phyloP scores from a whole-genome alignment of 139 green algal species.

The Coelastrella sp. region DNA sequence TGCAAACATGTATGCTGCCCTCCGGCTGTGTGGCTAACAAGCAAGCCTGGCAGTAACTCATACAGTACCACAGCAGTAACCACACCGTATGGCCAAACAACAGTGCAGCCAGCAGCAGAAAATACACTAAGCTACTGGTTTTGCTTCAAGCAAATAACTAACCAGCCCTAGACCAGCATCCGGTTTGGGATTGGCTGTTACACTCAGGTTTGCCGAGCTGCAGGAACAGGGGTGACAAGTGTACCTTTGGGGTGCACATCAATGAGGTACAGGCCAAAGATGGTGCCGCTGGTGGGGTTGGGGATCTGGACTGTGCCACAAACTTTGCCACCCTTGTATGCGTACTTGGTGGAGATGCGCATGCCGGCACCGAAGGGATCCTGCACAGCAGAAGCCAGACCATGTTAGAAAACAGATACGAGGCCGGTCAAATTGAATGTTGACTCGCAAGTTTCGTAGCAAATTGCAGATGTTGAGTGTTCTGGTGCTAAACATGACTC shows the following conservation, averaged over 20 bases:
- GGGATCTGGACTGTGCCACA: constrained; percentile 26
- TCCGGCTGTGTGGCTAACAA: too few species aligned
- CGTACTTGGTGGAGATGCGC: constrained; percentile 20
- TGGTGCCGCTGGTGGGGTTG: constrained; percentile 29
- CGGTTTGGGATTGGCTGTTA: too few species aligned
- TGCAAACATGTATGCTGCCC: too few species aligned
- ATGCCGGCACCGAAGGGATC: constrained; percentile 44
- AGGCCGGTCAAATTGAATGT: neutral
- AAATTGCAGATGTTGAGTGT: neutral
- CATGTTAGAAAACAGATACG: neutral
- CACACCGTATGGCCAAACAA: too few species aligned
- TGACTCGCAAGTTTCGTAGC: neutral
- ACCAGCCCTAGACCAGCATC: too few species aligned
- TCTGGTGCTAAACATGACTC: too few species aligned
- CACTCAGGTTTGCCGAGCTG: too few species aligned
- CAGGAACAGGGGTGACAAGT: neutral
- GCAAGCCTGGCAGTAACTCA: too few species aligned
- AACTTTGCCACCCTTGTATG: constrained; percentile 35
- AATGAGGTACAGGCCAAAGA: constrained; percentile 48
- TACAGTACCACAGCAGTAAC: too few species aligned
- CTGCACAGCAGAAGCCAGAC: neutral
- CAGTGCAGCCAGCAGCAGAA: too few species aligned
- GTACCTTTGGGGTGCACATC: constrained; percentile 36
- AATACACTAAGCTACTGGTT: too few species aligned
- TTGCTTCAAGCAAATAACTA: too few species aligned